These are phyloP conservation scores for Penstemon davidsonii DNA, from an alignment of 257 asterid species.

Conservation along the genomic window DNA sequence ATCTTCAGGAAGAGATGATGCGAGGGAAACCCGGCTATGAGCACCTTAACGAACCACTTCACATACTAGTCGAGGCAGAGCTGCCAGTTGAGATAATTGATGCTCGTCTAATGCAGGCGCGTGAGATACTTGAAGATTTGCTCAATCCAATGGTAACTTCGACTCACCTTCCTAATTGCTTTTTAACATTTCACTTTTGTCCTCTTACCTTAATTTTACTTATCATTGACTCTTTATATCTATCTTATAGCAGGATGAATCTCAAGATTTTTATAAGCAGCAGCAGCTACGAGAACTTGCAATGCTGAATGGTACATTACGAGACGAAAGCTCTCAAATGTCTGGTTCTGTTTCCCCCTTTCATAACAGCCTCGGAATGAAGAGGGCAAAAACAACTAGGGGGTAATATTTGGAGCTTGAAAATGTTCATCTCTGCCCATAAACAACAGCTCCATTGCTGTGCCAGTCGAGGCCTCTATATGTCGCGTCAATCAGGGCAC, in stretches of 20 bases:
- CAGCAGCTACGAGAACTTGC: constrained; percentile 96
- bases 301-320: constrained; percentile 83
- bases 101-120: constrained; percentile 90
- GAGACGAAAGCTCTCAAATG: constrained; percentile 91
- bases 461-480: constrained; percentile 38
- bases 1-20: constrained; percentile 95
- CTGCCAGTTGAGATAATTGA: constrained; percentile 92
- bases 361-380: constrained; percentile 90
- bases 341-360: constrained; percentile 93
- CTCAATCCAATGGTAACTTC: constrained; percentile 87
- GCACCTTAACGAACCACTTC: constrained; percentile 96
- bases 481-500: constrained; percentile 45
- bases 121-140: constrained; percentile 84
- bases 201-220: not conserved
- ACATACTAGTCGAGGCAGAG: constrained; percentile 91
- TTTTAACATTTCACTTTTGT: too few relatives aligned
- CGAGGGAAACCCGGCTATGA: constrained; percentile 98
- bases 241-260: constrained; percentile 70
- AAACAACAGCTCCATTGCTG: constrained; percentile 43
- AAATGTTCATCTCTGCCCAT: constrained; percentile 25
- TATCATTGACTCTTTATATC: not conserved
- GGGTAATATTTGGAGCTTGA: constrained; percentile 48
- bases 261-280: constrained; percentile 85
- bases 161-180: constrained; percentile 28
- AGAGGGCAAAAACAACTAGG: constrained; percentile 86